Base-by-base conservation (phyloP, 1,284 basidiomycete genomes). In the Marasmius tenuissimus region DNA sequence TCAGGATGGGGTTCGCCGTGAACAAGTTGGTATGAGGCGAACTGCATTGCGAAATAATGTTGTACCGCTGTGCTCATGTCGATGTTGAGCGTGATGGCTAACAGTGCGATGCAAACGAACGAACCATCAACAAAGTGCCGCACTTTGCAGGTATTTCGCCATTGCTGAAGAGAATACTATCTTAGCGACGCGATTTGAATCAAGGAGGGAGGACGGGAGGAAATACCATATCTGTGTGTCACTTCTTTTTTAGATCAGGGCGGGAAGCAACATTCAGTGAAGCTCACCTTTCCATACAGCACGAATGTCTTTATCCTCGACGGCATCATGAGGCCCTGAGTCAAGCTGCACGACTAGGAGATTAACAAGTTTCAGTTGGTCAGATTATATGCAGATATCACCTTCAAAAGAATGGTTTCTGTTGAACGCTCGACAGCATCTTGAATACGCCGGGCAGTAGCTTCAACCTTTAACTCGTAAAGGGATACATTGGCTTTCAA, bases 321-420 rank as follows among this genome's bases (percentile, higher is more conserved):
- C 69, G 12, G 69, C 54, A 39, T 73, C 71, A 45, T 74, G 72
- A 1, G 73, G 71, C 12, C 72, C 72, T 10, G 62, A 53, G 45
- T 73, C 68, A n/a, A 73, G 64, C 71, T 73, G 52, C 0, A 3
- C 34, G 10, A 56, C 37, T 9, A 16, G 34, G n/a, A 16, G 50
- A 33, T 58, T 27, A 27, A 12, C 50, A 1, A 16, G 4, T 14
- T n/a, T 27, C 16, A 39, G 6, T 33, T 14, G 33, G 16, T 47
- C 11, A 14, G 18, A 35, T 27, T 20, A 59, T 34, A 33, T 5
- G 3, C 22, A 50, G 12, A n/a, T 14, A 63, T 58, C 34, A 71
- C 70, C 42, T 65, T 64, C 3, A 45, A 35, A 2, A 73, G 49
- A 34, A 73, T 68, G 16, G 63, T 63, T 10, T 59, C 47, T 22